phyloP scores from a whole-genome alignment of 805 yeast genomes.

The Barnettozyma siamensis region DNA sequence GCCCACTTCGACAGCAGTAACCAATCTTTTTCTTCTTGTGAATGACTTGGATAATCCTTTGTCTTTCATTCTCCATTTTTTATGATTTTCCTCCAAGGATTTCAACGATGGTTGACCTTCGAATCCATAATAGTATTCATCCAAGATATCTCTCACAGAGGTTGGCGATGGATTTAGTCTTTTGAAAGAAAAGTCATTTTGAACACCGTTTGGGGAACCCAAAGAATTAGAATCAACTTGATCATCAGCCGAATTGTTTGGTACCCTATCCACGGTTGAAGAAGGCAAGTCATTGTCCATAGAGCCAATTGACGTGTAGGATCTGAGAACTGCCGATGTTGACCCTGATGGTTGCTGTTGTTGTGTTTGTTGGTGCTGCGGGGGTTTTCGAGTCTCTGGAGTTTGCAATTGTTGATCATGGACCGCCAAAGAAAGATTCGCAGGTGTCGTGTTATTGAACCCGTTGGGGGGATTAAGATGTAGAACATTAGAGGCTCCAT shows the following conservation, averaged over 20 bases:
- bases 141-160: slow-evolving; percentile 24
- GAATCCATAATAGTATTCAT: slow-evolving; percentile 24
- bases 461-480: too few relatives aligned
- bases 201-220: slow-evolving; percentile 12
- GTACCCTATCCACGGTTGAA: slow-evolving; percentile 9
- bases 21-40: slow-evolving; percentile 23
- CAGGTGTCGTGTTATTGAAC: too few relatives aligned
- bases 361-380: not conserved
- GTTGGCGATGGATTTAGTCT: slow-evolving; percentile 22
- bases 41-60: slow-evolving; percentile 23
- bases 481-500: too few relatives aligned
- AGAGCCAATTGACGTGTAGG: slow-evolving; percentile 7
- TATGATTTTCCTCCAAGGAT: slow-evolving; percentile 23
- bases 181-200: slow-evolving; percentile 17
- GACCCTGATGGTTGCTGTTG: not conserved
- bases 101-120: slow-evolving; percentile 25
- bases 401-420: not conserved
- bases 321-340: slow-evolving; percentile 5
- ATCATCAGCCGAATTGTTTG: not conserved
- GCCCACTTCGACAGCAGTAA: slow-evolving; percentile 24
- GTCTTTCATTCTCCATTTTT: slow-evolving; percentile 25
- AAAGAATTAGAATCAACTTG: not conserved
- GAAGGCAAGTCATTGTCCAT: slow-evolving; percentile 4
- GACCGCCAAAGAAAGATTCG: too few relatives aligned
- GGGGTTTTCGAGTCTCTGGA: not conserved